A percentile compares a stretch with the other conserved stretches of the same genome.
Conservation (phyloP, 2,329 filamentous ascomycete species). For the Catunica adiposa region DNA sequence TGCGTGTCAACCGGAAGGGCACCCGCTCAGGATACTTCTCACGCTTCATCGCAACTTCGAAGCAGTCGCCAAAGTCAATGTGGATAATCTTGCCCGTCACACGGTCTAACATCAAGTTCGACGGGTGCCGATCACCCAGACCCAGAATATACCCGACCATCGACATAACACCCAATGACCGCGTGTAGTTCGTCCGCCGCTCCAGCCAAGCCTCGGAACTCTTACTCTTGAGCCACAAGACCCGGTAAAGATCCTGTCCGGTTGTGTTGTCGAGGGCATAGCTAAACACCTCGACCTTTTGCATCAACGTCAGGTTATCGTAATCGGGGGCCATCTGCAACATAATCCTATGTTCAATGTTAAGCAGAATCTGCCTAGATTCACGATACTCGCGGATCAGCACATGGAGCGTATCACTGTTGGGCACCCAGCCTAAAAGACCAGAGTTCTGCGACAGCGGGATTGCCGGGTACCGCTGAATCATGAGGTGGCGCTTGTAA, state of each 20-base stretch:
- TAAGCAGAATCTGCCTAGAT: constrained; percentile 89
- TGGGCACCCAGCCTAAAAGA: constrained; percentile 88
- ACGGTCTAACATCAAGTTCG: constrained; percentile 92
- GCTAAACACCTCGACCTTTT: constrained; percentile 98
- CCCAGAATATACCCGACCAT: constrained; percentile 99
- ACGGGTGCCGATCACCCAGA: constrained; percentile 89
- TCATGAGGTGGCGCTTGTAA: constrained; percentile 92
- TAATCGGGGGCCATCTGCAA: constrained; percentile 99
- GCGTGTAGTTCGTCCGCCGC: constrained; percentile 94
- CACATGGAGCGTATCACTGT: constrained; percentile 92
- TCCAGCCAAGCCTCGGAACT: constrained; percentile 97
- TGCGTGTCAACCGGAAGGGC: constrained; percentile 91
- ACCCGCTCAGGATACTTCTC: constrained; percentile 98
- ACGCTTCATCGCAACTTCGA: constrained; percentile 98
- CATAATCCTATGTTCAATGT: constrained; percentile 99
- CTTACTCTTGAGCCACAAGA: constrained; percentile 97
- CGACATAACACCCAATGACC: constrained; percentile 96
- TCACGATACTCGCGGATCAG: constrained; percentile 96
- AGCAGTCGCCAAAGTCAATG: constrained; percentile 98
- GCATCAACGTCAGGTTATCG: constrained; percentile 96
- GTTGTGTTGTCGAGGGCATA: constrained; percentile 99
- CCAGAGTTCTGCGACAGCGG: constrained; percentile 93
- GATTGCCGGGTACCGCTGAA: constrained; percentile 92
- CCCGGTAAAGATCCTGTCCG: constrained; percentile 92
- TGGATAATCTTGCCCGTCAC: constrained; percentile 95